These are phyloP conservation scores for Sporisorium reilianum DNA, from an alignment of 1,284 basidiomycete species.

Conservation along the genomic window DNA sequence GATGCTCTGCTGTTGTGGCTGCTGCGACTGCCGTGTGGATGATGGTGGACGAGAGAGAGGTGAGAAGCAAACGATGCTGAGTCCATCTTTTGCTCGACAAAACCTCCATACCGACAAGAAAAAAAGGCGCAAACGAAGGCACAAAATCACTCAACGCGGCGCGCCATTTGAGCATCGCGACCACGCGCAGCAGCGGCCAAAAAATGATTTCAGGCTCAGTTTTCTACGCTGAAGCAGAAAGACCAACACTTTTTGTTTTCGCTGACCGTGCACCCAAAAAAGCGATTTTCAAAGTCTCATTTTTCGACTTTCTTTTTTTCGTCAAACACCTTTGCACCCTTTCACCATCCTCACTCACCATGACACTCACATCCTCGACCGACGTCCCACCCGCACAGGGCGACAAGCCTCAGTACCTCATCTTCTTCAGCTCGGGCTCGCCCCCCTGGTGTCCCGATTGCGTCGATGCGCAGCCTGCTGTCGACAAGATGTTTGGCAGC, in stretches of 20 bases:
- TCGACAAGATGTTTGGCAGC: slow-evolving; percentile 43
- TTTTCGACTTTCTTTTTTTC: background rate
- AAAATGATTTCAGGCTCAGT: background rate
- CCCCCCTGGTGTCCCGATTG: slow-evolving; percentile 62
- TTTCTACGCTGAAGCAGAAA: background rate
- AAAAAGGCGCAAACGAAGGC: no score
- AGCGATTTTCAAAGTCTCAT: slow-evolving; percentile 6
- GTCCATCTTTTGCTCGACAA: background rate
- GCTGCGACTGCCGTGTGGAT: no score
- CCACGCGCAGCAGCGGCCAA: background rate
- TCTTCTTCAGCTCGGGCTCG: slow-evolving; percentile 55
- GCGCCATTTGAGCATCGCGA: background rate
- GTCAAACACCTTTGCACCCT: background rate
- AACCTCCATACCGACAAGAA: no score
- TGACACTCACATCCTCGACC: slow-evolving; percentile 36
- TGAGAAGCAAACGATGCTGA: background rate
- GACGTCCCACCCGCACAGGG: slow-evolving; percentile 12
- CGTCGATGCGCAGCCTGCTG: slow-evolving; percentile 43
- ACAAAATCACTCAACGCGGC: slow-evolving; percentile 9
- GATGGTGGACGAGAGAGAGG: background rate
- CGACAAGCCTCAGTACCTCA: slow-evolving; percentile 27
- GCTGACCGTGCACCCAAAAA: no score
- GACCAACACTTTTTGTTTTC: slow-evolving; percentile 18
- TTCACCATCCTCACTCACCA: background rate
- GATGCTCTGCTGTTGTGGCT: background rate